Evolutionary conservation across 306 rosid genomes (phyloP), one percentile per base, ranked within the genome.

Genomic region (Senna tora): DNA sequence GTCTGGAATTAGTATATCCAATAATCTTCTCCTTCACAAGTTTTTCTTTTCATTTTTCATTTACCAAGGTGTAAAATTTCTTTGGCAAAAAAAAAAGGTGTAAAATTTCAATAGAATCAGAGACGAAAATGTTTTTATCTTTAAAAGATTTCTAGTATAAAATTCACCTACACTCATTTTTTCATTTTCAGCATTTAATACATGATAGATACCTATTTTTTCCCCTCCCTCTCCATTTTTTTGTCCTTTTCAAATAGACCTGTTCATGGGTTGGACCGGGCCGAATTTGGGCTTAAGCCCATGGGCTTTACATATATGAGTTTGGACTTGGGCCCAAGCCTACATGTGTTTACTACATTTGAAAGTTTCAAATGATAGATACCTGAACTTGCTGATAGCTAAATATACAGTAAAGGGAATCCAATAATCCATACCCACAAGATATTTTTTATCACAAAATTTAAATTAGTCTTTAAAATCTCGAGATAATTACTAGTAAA

Each of bases 141-240:
- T 21, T 32, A n/a, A 54, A n/a, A n/a, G n/a, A 30, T 13, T 36
- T 36, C 15, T 15, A 20, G 58, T 36, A n/a, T 30, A 32, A 7
- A 16, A 36, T 65, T 71, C 45, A 17, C 54, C 54, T 13, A 2
- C 12, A 69, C 12, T 49, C 14, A 58, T 32, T 58, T 50, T 32
- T 58, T 50, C 45, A 32, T 67, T 41, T 79, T 55, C 64, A 41
- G 66, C 36, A 42, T 51, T 62, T 64, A 52, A 57, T 36, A 2
- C 34, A 53, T 25, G 38, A 36, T 36, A 36, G 39, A 36, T 36
- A 36, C 39, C 39, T 36, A 2, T 2, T 36, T 4, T 36, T 25
- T 25, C 30, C 30, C 3, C 39, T 36, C 39, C 39, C 39, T 41
- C 46, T 41, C 46, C 6, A 1, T 41, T 41, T 8, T 41, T 41